Conservation (phyloP, 2,329 filamentous ascomycete species). For the Whalleya microplaca region DNA sequence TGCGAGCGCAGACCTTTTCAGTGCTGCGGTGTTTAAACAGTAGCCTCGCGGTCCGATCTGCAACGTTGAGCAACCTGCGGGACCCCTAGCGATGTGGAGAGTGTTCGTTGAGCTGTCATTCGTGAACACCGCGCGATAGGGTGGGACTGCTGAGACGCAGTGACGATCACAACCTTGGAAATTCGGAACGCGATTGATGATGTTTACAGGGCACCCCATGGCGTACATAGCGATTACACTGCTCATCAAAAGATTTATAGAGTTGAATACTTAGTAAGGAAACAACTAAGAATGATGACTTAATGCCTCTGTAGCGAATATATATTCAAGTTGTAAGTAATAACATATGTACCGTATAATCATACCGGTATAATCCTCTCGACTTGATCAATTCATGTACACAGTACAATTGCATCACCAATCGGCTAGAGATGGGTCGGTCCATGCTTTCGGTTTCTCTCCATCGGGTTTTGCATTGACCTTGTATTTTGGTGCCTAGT, state of each 20-base stretch:
- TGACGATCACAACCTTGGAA: constrained; percentile 22
- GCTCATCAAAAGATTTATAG: too few relatives aligned
- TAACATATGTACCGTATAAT: too few relatives aligned
- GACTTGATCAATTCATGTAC: too few relatives aligned
- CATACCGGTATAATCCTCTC: too few relatives aligned
- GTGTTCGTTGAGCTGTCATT: background rate
- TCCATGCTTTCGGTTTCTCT: background rate
- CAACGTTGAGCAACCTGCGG: background rate
- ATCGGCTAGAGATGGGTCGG: background rate
- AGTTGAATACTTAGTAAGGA: too few relatives aligned
- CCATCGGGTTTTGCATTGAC: background rate
- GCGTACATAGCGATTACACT: too few relatives aligned
- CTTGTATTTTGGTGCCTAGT: background rate
- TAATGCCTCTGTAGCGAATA: too few relatives aligned
- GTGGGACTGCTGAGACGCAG: constrained; percentile 18
- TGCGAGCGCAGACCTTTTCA: too few relatives aligned
- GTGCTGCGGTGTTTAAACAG: background rate
- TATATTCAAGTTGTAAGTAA: too few relatives aligned
- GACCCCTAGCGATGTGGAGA: background rate
- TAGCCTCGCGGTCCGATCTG: background rate
- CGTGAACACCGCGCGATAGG: constrained; percentile 11
- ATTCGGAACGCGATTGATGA: background rate
- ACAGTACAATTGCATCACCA: background rate
- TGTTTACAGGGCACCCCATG: too few relatives aligned
- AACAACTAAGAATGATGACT: too few relatives aligned